Evolutionary conservation across 495 filamentous ascomycete genomes (phyloP), one percentile per base, ranked within the genome.

Genomic region (Pyrenula massariospora): DNA sequence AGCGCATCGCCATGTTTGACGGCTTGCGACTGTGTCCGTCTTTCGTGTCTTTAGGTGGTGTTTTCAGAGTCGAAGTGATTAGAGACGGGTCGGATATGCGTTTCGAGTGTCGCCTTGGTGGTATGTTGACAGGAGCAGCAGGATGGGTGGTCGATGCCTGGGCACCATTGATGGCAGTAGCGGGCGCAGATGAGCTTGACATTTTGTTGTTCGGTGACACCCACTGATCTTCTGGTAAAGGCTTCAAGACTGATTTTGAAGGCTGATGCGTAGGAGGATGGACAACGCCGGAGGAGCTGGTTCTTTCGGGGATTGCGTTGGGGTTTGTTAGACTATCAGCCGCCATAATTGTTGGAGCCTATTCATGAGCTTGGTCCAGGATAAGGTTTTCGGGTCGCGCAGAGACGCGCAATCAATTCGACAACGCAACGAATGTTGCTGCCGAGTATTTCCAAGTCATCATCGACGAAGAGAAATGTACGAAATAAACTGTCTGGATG

Each of bases 251-350:
- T 24, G 77, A 66, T 62, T 74, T 81, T 25, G 68, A 71, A 24
- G 70, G 66, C 48, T 59, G 61, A 48, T 54, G 59, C 59, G 58
- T 64, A 58, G 24, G 59, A 55, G 62, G 62, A 60, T 66, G 75
- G 53, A 63, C 58, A 61, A 75, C 71, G 48, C 74, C 75, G 10
- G 75, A 78, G 0, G 87, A 91, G 58, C 85, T 89, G 50, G 81
- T 88, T 51, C 87, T 80, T 0, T 84, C 84, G 25, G 88, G 87
- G 55, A 91, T 88, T 10, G 79, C 74, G 60, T 83, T 82, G 24
- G 87, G 85, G 2, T 83, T 83, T 54, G 79, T 76, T 49, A 80
- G 69, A 56, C 68, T 65, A 57, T 65, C 63, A 20, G 53, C 50
- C 12, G 60, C 56, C 59, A 65, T 61, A 22, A 42, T 42, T 8